Evolutionary conservation across 108 stramenopile species (phyloP).

Genomic region (Discostella stelligeroides): DNA sequence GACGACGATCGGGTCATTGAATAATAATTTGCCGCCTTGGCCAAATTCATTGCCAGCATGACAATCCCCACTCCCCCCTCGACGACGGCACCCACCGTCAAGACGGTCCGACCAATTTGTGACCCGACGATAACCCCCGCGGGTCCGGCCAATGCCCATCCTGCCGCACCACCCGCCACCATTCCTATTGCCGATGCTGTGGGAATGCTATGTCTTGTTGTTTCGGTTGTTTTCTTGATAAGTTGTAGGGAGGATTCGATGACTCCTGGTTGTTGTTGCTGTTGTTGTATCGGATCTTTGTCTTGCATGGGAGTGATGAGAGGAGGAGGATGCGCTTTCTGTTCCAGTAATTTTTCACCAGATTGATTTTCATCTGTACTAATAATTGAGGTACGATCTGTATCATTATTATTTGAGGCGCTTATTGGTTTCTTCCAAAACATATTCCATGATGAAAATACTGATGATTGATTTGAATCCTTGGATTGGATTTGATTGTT

Average conservation of each 20-base stretch:
- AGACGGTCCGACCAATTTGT: slow-evolving; percentile 55
- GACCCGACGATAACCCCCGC: slow-evolving; percentile 45
- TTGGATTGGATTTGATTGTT: not conserved
- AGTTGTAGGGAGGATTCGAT: slow-evolving; percentile 40
- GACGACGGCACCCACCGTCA: slow-evolving; percentile 56
- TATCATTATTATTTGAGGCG: not conserved
- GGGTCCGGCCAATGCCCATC: slow-evolving; percentile 70
- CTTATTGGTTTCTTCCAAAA: slow-evolving; percentile 18
- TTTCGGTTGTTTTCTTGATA: slow-evolving; percentile 37
- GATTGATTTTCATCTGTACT: slow-evolving; percentile 9
- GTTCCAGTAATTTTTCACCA: slow-evolving; percentile 4
- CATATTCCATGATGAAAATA: not conserved
- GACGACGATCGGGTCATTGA: slow-evolving; percentile 23
- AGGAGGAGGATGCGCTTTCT: slow-evolving; percentile 3
- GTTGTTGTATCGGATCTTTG: not conserved
- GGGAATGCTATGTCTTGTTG: slow-evolving; percentile 36
- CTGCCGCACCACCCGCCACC: slow-evolving; percentile 73
- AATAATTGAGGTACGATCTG: not conserved
- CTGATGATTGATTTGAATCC: not conserved
- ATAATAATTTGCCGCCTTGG: slow-evolving; percentile 58
- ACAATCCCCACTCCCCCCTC: slow-evolving; percentile 70
- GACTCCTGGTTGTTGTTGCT: slow-evolving; percentile 13
- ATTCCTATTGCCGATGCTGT: slow-evolving; percentile 46
- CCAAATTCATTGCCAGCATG: slow-evolving; percentile 66
- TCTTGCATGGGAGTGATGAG: not conserved